Percentiles rank a stretch among this genome's conserved stretches.
phyloP scores from a whole-genome alignment of 176 grass and related monocot genomes.

The Thalia dealbata region DNA sequence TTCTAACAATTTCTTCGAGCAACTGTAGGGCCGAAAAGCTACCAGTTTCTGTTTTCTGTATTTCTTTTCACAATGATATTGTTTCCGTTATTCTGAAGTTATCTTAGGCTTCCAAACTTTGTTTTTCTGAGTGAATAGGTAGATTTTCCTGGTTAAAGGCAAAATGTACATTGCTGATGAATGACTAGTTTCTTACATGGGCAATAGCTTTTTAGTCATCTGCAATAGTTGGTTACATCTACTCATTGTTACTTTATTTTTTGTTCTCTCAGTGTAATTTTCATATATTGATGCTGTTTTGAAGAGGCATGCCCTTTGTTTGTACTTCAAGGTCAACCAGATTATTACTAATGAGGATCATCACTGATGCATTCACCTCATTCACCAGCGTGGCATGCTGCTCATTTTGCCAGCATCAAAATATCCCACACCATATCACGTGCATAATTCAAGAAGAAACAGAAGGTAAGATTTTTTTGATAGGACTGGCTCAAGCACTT shows the following conservation, averaged over 20 bases:
- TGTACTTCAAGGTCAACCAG: background rate
- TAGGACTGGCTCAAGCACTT: background rate
- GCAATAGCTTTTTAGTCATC: background rate
- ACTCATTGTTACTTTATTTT: background rate
- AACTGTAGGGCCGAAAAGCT: too few species aligned
- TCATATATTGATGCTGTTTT: background rate
- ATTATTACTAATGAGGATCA: too few species aligned
- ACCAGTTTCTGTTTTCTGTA: background rate
- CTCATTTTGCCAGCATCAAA: conserved; percentile 90
- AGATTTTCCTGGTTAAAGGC: background rate
- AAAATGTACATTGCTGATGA: background rate
- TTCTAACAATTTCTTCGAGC: too few species aligned
- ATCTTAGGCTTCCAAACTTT: background rate
- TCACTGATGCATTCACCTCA: too few species aligned
- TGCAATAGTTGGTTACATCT: background rate
- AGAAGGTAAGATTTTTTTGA: conserved; percentile 41
- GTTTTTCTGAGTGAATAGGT: background rate
- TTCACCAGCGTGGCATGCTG: conserved; percentile 32
- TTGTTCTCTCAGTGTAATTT: background rate
- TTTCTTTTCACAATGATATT: background rate
- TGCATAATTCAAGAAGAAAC: conserved; percentile 99
- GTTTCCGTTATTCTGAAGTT: background rate
- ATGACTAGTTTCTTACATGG: background rate
- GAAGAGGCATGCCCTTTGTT: background rate
- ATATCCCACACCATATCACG: conserved; percentile 95